phyloP scores from a whole-genome alignment of 2,329 filamentous ascomycete genomes.

The Botrytis hyacinthi region DNA sequence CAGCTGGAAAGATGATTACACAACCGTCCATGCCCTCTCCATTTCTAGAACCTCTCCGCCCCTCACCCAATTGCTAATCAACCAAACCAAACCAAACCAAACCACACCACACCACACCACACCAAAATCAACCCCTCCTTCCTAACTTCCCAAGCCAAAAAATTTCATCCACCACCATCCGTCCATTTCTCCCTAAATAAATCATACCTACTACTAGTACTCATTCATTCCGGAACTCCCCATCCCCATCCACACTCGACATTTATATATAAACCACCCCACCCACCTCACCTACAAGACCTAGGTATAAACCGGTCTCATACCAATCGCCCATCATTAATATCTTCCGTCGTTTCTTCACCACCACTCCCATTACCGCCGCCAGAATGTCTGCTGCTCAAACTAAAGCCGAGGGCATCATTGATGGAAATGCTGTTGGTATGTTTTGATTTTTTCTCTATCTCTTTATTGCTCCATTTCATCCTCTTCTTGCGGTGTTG shows the following conservation, averaged over 20 bases:
- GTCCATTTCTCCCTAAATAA: background rate
- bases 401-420: conserved; percentile 79
- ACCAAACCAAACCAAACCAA: background rate
- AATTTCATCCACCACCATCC: background rate
- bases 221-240: background rate
- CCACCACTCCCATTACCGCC: conserved; percentile 53
- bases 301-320: conserved; percentile 12
- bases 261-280: conserved; percentile 8
- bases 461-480: background rate
- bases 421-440: conserved; percentile 86
- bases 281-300: conserved; percentile 15
- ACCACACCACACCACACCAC: background rate
- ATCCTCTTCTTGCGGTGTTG: background rate
- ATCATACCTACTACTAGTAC: background rate
- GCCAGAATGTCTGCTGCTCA: conserved; percentile 79
- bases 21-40: background rate
- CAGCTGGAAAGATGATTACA: background rate
- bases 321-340: conserved; percentile 49
- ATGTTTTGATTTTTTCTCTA: conserved; percentile 39
- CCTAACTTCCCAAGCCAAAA: background rate
- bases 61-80: conserved; percentile 4
- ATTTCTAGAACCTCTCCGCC: conserved; percentile 3
- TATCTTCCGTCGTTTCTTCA: conserved; percentile 72
- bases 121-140: background rate
- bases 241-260: background rate